These are phyloP conservation scores for Pyricularia sp. DNA, from an alignment of 2,329 filamentous ascomycete species.

Conservation along the genomic window DNA sequence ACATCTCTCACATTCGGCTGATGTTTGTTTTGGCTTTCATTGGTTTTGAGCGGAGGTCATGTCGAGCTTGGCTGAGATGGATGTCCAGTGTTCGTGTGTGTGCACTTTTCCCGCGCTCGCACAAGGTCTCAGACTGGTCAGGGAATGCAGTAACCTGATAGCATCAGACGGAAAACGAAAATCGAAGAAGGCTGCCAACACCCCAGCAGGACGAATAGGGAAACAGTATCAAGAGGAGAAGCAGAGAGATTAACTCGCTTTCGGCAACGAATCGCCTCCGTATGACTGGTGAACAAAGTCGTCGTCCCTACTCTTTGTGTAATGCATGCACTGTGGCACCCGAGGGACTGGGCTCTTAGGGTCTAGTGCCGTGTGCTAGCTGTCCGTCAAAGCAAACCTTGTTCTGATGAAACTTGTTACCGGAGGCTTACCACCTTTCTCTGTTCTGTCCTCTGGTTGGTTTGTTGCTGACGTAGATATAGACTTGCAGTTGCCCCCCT, in stretches of 20 bases:
- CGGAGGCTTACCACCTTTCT: not conserved
- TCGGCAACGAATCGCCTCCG: not conserved
- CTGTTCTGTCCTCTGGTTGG: not conserved
- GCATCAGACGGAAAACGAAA: not conserved
- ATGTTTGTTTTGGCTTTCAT: not conserved
- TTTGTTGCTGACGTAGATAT: not conserved
- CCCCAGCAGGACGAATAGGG: too few relatives aligned
- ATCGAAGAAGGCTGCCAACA: too few relatives aligned
- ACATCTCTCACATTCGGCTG: not conserved
- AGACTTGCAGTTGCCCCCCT: not conserved
- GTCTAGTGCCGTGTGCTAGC: not conserved
- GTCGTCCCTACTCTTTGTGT: not conserved
- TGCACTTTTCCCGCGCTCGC: not conserved
- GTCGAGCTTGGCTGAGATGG: not conserved
- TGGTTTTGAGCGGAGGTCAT: not conserved
- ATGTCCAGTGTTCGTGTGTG: not conserved
- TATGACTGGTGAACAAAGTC: not conserved
- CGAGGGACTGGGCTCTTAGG: not conserved
- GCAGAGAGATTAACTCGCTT: not conserved
- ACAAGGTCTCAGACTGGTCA: not conserved
- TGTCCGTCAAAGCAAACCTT: not conserved
- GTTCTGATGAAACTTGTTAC: not conserved
- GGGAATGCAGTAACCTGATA: not conserved
- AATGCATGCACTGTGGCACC: not conserved
- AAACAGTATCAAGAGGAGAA: not conserved